Evolutionary conservation across 139 green algal genomes (phyloP).

Genomic region (Microglena sp.): DNA sequence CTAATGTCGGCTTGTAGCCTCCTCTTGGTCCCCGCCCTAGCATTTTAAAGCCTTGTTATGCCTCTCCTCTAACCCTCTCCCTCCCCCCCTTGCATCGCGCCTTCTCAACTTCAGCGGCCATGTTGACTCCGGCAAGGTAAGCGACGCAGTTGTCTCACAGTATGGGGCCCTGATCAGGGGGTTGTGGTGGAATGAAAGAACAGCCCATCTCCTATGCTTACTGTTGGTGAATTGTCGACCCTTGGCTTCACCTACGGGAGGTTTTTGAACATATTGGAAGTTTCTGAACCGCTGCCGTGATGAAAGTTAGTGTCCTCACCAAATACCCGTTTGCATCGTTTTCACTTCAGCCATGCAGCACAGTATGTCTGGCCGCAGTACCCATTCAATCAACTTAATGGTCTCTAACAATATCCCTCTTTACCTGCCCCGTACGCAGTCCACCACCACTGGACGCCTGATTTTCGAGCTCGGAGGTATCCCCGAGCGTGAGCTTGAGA

Average conservation of each 20-base stretch:
- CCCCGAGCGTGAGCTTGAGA: constrained; percentile 95
- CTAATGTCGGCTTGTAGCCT: no score
- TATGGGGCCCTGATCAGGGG: no score
- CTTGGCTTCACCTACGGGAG: neutral
- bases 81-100: no score
- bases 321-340: no score
- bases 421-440: constrained; percentile 1
- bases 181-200: no score
- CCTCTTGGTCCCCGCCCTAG: no score
- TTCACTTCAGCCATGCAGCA: neutral
- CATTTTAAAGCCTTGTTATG: no score
- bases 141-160: neutral
- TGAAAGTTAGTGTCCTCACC: neutral
- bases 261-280: neutral
- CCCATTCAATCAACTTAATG: no score
- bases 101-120: no score
- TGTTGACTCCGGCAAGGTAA: constrained; percentile 96
- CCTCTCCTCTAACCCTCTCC: no score
- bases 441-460: constrained; percentile 74
- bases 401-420: neutral
- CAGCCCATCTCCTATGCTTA: neutral
- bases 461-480: constrained; percentile 98
- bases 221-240: neutral
- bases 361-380: constrained; percentile 1
- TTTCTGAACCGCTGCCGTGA: neutral